phyloP scores from a whole-genome alignment of 495 filamentous ascomycete species.

The Aspergillus bridgeri region DNA sequence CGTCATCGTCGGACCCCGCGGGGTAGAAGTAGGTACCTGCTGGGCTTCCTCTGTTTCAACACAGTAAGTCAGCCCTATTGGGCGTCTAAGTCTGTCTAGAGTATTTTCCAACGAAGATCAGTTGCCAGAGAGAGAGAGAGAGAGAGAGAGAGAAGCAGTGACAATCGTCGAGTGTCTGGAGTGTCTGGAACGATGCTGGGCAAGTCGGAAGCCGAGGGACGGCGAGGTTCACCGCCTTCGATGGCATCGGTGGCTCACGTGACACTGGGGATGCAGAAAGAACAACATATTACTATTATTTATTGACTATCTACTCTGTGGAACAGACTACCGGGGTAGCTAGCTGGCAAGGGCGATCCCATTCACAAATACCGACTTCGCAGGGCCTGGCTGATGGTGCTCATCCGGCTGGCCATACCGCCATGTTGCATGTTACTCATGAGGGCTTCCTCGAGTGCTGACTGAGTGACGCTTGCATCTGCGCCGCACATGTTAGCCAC shows the following conservation, averaged over 20 bases:
- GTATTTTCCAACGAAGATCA: too few relatives aligned
- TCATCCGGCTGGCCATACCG: constrained; percentile 84
- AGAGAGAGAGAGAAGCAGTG: too few relatives aligned
- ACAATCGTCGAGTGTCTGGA: too few relatives aligned
- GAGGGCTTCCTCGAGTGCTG: constrained; percentile 88
- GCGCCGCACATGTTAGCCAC: constrained; percentile 9
- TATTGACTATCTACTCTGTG: too few relatives aligned
- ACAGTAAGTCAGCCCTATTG: neutral
- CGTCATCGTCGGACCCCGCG: neutral
- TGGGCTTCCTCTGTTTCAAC: neutral
- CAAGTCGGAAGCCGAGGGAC: too few relatives aligned
- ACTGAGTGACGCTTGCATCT: constrained; percentile 94
- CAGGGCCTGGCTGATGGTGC: constrained; percentile 69
- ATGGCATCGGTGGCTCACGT: neutral
- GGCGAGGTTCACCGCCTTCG: too few relatives aligned
- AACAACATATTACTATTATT: too few relatives aligned
- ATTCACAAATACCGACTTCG: constrained; percentile 46
- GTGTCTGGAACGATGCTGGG: too few relatives aligned
- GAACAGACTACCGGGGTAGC: neutral
- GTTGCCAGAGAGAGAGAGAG: too few relatives aligned
- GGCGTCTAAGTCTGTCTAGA: too few relatives aligned
- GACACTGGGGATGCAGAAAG: neutral
- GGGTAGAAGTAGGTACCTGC: neutral
- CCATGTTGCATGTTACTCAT: constrained; percentile 85
- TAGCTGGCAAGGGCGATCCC: neutral